These are phyloP conservation scores for Xylaria grammica DNA, from an alignment of 495 filamentous ascomycete species.

Conservation along the genomic window DNA sequence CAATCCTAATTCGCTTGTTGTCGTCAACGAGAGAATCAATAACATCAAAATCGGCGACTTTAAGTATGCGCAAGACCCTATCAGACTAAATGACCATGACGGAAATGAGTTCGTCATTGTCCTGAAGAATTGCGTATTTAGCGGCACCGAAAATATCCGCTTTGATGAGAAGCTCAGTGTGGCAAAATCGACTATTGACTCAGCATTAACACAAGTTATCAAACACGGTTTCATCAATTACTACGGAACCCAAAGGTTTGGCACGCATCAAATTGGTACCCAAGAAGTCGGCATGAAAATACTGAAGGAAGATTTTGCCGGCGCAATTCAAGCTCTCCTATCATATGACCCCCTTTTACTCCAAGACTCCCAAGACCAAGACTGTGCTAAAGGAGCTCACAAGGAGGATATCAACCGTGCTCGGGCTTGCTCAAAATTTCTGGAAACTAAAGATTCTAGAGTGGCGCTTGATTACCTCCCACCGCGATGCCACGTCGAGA, in stretches of 20 bases:
- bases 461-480: conserved; percentile 73
- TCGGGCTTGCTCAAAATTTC: conserved; percentile 73
- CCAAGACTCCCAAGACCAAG: conserved; percentile 40
- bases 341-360: conserved; percentile 63
- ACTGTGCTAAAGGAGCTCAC: conserved; percentile 27
- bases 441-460: conserved; percentile 56
- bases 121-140: conserved; percentile 77
- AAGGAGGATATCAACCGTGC: conserved; percentile 78
- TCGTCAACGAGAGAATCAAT: conserved; percentile 65
- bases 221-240: conserved; percentile 91
- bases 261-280: conserved; percentile 80
- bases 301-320: conserved; percentile 78
- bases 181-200: conserved; percentile 42
- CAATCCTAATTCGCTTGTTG: conserved; percentile 64
- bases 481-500: conserved; percentile 79
- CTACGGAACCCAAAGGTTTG: conserved; percentile 93
- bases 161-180: conserved; percentile 45
- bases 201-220: conserved; percentile 59
- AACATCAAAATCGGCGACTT: conserved; percentile 77
- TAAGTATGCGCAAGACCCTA: conserved; percentile 66
- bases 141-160: conserved; percentile 40
- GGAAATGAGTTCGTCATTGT: conserved; percentile 95
- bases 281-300: conserved; percentile 83
- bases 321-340: conserved; percentile 75
- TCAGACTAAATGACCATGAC: conserved; percentile 79